Percentiles rank a stretch among this genome's conserved stretches.
Conservation (phyloP, 108 stramenopile genomes). For the Parietichytrium sp. region DNA sequence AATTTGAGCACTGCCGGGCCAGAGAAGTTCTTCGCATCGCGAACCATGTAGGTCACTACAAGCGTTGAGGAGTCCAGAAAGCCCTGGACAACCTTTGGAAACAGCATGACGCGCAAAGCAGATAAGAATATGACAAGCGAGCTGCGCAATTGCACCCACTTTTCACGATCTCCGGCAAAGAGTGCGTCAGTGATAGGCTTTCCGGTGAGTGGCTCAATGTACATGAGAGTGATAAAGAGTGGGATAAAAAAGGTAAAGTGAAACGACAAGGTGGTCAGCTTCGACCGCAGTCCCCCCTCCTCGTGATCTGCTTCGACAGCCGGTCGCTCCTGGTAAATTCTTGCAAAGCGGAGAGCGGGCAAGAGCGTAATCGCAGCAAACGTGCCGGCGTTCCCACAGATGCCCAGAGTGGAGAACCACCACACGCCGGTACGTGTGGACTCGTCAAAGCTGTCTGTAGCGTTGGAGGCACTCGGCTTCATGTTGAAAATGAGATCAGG, state of each 20-base stretch:
- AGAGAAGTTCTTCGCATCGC: not conserved
- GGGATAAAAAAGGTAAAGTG: not conserved
- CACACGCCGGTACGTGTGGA: not conserved
- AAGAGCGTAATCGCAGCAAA: not conserved
- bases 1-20: not conserved
- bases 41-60: not conserved
- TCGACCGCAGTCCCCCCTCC: not conserved
- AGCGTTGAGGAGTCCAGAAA: not conserved
- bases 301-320: too few species aligned
- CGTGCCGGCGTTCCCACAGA: not conserved
- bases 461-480: not conserved
- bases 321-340: too few species aligned
- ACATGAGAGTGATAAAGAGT: not conserved
- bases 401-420: not conserved
- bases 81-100: constrained; percentile 26
- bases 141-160: constrained; percentile 4
- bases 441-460: not conserved
- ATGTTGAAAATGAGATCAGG: constrained; percentile 14
- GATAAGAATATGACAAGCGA: not conserved
- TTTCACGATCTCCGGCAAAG: not conserved
- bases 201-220: not conserved
- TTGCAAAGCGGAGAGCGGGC: constrained; percentile 23
- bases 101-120: constrained; percentile 11
- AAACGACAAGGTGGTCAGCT: not conserved
- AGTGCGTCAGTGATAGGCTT: not conserved